Evolutionary conservation across 768 basidiomycete species (phyloP).

Genomic region (Lentinula sp.): DNA sequence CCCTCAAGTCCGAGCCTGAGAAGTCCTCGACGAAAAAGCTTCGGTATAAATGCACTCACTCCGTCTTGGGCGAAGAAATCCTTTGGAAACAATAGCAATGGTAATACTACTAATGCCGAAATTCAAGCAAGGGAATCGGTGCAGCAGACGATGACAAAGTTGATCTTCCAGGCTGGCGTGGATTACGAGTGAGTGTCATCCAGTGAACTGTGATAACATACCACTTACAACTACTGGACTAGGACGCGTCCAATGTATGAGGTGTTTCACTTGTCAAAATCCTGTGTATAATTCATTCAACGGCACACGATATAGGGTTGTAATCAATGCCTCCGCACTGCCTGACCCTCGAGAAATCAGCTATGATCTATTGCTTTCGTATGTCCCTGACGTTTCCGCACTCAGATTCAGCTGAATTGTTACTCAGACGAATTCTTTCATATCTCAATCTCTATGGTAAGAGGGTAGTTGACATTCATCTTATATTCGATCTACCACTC

Average conservation of each 20-base stretch:
- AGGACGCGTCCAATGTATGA: constrained; percentile 86
- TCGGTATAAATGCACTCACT: constrained; percentile 27
- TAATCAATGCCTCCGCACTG: constrained; percentile 75
- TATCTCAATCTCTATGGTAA: constrained; percentile 79
- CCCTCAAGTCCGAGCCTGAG: constrained; percentile 3
- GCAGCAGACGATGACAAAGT: constrained; percentile 58
- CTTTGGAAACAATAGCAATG: constrained; percentile 16
- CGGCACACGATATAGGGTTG: constrained; percentile 49
- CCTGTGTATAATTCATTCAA: background rate
- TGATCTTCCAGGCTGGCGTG: constrained; percentile 87
- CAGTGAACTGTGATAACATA: background rate
- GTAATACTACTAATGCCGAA: constrained; percentile 12
- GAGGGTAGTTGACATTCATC: constrained; percentile 11
- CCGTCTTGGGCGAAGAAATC: constrained; percentile 46
- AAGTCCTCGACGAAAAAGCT: constrained; percentile 22
- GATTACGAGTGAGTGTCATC: constrained; percentile 73
- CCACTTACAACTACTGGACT: constrained; percentile 7
- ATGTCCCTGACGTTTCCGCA: constrained; percentile 22
- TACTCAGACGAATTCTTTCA: constrained; percentile 59
- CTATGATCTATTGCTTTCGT: constrained; percentile 75
- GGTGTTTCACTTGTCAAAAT: constrained; percentile 3
- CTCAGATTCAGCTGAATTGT: constrained; percentile 5
- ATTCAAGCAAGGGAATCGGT: constrained; percentile 34
- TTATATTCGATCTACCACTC: background rate
- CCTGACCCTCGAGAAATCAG: constrained; percentile 73